These are phyloP conservation scores for Tolypocladium inflatum DNA, from an alignment of 2,329 filamentous ascomycete genomes.

Conservation along the genomic window DNA sequence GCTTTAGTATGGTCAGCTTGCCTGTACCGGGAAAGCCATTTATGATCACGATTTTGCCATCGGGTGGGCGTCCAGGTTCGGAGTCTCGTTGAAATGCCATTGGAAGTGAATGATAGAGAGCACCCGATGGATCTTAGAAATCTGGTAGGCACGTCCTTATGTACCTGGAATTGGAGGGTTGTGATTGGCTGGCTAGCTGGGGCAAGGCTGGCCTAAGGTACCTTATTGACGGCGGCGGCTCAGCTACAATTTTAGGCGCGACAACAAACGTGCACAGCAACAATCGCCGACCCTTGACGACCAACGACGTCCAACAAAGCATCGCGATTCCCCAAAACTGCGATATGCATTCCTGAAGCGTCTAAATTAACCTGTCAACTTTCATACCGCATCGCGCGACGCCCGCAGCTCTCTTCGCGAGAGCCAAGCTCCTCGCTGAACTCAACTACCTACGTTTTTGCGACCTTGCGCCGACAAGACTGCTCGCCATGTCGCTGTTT, in stretches of 20 bases:
- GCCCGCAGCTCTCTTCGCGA: neutral
- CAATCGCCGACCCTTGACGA: neutral
- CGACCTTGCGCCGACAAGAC: neutral
- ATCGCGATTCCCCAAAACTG: neutral
- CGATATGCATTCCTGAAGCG: neutral
- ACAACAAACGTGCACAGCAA: conserved; percentile 1
- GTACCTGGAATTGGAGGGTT: conserved; percentile 22
- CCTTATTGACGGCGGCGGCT: neutral
- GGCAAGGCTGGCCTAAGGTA: conserved; percentile 18
- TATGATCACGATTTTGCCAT: neutral
- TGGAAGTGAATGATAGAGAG: no score
- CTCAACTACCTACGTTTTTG: neutral
- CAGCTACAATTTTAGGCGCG: conserved; percentile 3
- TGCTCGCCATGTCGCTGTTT: conserved; percentile 26
- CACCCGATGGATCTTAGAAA: no score
- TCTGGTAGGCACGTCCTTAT: neutral
- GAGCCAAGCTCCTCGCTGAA: conserved; percentile 2
- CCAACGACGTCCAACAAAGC: neutral
- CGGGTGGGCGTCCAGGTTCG: conserved; percentile 17
- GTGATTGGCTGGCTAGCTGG: conserved; percentile 23
- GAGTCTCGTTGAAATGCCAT: conserved; percentile 14
- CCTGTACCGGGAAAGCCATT: neutral
- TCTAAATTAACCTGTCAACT: neutral
- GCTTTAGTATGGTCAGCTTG: neutral
- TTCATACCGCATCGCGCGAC: neutral